Conservation (phyloP, 129 eudicot genomes). For the Sambucus nigra region DNA sequence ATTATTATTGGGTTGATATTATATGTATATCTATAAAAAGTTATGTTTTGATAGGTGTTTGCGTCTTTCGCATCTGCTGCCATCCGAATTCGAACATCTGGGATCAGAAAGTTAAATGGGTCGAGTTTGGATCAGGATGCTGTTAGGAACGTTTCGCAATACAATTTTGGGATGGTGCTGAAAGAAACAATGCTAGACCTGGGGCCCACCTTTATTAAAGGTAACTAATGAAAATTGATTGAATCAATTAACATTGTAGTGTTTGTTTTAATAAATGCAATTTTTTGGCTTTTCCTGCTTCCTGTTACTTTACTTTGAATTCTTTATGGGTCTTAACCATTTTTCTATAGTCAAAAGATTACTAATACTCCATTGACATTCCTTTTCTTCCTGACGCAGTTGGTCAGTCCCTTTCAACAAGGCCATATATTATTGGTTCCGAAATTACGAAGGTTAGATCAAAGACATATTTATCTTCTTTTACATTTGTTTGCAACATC, state of each 20-base stretch:
- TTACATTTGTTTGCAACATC: conserved; percentile 6
- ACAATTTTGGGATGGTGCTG: conserved; percentile 67
- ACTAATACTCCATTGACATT: conserved; percentile 26
- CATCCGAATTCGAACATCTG: conserved; percentile 50
- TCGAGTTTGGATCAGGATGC: conserved; percentile 30
- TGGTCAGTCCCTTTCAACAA: conserved; percentile 96
- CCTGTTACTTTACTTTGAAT: conserved; percentile 2
- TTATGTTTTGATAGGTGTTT: conserved; percentile 47
- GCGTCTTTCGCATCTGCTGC: conserved; percentile 76
- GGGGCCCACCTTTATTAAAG: conserved; percentile 97
- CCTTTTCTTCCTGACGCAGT: conserved; percentile 62
- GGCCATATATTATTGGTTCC: conserved; percentile 90
- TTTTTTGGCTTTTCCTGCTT: conserved; percentile 7
- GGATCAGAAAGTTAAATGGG: conserved; percentile 19
- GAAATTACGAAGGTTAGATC: conserved; percentile 68
- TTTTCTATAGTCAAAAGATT: conserved; percentile 15
- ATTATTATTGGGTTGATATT: conserved; percentile 17
- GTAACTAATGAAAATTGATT: conserved; percentile 21
- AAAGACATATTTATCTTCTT: conserved; percentile 8
- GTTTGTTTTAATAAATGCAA: conserved; percentile 3
- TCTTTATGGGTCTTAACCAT: background rate
- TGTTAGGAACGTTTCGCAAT: conserved; percentile 35
- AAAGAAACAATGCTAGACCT: conserved; percentile 88
- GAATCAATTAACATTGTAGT: background rate
- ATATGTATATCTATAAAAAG: too few species aligned